Base-by-base conservation (phyloP, 495 filamentous ascomycete species). In the Paragyromitra xinjiangensis region DNA sequence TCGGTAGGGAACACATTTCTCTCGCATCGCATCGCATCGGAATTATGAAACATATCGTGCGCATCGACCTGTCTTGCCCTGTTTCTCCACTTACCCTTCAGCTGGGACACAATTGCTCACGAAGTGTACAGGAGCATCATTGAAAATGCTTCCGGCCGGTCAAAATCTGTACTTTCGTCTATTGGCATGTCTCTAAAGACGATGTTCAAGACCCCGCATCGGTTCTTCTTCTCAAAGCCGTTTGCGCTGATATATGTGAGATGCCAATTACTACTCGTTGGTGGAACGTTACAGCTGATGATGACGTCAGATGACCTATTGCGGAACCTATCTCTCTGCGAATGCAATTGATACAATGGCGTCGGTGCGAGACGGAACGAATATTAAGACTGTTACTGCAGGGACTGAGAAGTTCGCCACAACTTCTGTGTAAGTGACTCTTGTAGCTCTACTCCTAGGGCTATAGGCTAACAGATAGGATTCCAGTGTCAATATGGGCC, bases 71-170 rank as follows among this genome's bases (percentile, higher is more conserved):
- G 5, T 39, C 39, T 71, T 68, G 39, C 61, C 50, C 53, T 55
- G 44, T 11, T 62, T 11, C 34, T 55, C n/a, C 19, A 3, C 7
- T 42, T 73, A 44, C 7, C 14, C 48, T 6, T 26, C 16, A 12
- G 24, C 64, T 34, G 39, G 50, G 45, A 22, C 64, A 64, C 78
- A 83, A 67, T 84, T 63, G 48, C 42, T 66, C 37, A 74, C 63
- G 22, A 16, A 9, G 26, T 29, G 11, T 56, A 45, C 29, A 97
- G 93, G 66, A 93, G 90, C 11, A 97, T 99, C 81, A 97, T 98
- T 84, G 94, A 98, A 85, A 97, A 97, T 85, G 93, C 95, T 16
- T 94, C 93, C 53, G 94, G 94, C 78, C 89, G 91, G 69, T 87
- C 88, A 76, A 75, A 74, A 26, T 87, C 91, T n/a, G 90, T 98